Evolutionary conservation across 2,329 filamentous ascomycete genomes (phyloP).

Genomic region (Paecilomyces formosus): DNA sequence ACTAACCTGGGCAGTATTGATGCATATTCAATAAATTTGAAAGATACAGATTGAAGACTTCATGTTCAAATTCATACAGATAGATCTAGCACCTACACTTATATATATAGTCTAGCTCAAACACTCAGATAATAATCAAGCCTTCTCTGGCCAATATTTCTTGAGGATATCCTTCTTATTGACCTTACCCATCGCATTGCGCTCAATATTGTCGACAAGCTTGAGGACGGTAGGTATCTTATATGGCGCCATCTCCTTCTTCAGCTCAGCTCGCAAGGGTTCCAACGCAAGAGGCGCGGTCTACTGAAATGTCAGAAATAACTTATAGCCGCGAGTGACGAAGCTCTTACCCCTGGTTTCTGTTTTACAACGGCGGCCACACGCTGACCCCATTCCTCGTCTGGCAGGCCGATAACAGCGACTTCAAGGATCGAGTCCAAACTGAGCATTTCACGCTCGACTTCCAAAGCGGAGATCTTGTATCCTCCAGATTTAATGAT

Average conservation of each 20-base stretch:
- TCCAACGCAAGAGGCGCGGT: constrained; percentile 16
- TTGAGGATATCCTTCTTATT: constrained; percentile 34
- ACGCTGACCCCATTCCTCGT: constrained; percentile 48
- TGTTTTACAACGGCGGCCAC: constrained; percentile 47
- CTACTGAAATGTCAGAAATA: constrained; percentile 3
- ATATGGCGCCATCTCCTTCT: constrained; percentile 68
- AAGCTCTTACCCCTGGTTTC: constrained; percentile 22
- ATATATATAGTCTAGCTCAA: not conserved
- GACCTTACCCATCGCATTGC: constrained; percentile 92
- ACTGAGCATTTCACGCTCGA: constrained; percentile 46
- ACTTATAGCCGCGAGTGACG: not conserved
- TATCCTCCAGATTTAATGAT: constrained; percentile 51
- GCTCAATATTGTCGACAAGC: constrained; percentile 69
- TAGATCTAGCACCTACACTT: not conserved
- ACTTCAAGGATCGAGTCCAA: constrained; percentile 44
- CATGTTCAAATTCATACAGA: not conserved
- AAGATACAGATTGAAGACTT: not conserved
- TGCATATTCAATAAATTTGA: not conserved
- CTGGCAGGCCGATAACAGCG: constrained; percentile 46
- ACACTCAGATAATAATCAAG: not conserved
- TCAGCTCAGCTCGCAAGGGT: constrained; percentile 42
- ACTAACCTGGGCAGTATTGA: not conserved
- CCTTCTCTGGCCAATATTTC: constrained; percentile 25
- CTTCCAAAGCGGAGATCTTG: constrained; percentile 49
- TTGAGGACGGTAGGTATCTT: constrained; percentile 89